Conservation (phyloP, 2,329 filamentous ascomycete genomes). For the Colletotrichum spinosum region DNA sequence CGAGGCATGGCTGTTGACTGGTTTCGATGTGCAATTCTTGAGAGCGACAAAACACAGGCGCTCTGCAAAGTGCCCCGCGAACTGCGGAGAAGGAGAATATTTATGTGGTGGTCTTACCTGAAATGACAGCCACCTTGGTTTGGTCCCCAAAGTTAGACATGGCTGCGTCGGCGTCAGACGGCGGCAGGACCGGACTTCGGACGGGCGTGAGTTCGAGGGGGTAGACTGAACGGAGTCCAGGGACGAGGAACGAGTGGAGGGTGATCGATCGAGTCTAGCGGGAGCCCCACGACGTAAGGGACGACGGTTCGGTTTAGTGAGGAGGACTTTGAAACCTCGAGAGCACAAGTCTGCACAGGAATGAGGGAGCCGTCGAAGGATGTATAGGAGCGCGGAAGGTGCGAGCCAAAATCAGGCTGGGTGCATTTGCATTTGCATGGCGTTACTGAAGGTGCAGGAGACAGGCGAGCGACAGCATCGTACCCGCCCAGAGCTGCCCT, state of each 20-base stretch:
- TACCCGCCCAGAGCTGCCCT: slow-evolving; percentile 9
- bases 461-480: too few species aligned
- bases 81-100: slow-evolving; percentile 19
- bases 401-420: slow-evolving; percentile 20
- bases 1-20: slow-evolving; percentile 29
- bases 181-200: slow-evolving; percentile 29
- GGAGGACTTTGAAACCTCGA: slow-evolving; percentile 27
- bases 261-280: slow-evolving; percentile 17
- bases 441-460: too few species aligned
- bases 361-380: slow-evolving; percentile 25
- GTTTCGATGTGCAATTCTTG: neutral
- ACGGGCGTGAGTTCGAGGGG: slow-evolving; percentile 31
- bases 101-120: slow-evolving; percentile 34
- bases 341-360: slow-evolving; percentile 33
- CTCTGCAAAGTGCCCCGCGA: too few species aligned
- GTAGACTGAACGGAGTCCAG: slow-evolving; percentile 14
- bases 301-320: slow-evolving; percentile 22
- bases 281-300: slow-evolving; percentile 28
- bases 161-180: slow-evolving; percentile 32
- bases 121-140: slow-evolving; percentile 30
- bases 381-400: slow-evolving; percentile 23
- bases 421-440: slow-evolving; percentile 2
- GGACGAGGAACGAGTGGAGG: slow-evolving; percentile 15
- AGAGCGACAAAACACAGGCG: neutral
- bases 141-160: slow-evolving; percentile 37